phyloP scores from a whole-genome alignment of 768 basidiomycete species.

The Lactarius tabidus region DNA sequence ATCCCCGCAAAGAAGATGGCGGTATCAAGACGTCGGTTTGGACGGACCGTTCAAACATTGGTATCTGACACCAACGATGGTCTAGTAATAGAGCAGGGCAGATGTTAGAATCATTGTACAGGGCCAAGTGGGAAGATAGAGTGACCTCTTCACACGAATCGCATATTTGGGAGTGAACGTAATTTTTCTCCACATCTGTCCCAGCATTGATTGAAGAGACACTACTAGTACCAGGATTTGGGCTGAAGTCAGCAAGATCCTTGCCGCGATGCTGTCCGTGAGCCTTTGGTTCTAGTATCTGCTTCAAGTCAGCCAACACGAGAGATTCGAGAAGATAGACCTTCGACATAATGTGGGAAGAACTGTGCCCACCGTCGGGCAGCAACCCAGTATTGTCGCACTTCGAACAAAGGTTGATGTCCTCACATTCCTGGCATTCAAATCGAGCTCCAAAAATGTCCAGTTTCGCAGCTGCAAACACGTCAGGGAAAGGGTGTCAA shows the following conservation, averaged over 20 bases:
- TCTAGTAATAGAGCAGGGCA: slow-evolving; percentile 38
- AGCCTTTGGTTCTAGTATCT: slow-evolving; percentile 87
- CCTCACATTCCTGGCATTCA: slow-evolving; percentile 75
- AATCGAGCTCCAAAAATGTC: slow-evolving; percentile 93
- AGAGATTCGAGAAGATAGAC: slow-evolving; percentile 35
- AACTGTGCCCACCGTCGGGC: slow-evolving; percentile 70
- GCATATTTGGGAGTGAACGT: slow-evolving; percentile 19
- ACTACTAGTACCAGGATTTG: slow-evolving; percentile 23
- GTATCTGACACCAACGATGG: slow-evolving; percentile 74
- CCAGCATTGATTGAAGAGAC: too few relatives aligned
- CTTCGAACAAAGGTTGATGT: slow-evolving; percentile 66
- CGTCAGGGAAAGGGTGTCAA: slow-evolving; percentile 8
- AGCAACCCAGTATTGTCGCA: slow-evolving; percentile 85
- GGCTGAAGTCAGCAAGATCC: slow-evolving; percentile 5
- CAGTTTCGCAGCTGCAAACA: slow-evolving; percentile 64
- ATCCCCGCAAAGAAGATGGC: slow-evolving; percentile 69
- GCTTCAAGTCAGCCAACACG: neutral
- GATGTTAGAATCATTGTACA: neutral
- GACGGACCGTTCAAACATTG: slow-evolving; percentile 92
- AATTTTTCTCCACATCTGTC: neutral
- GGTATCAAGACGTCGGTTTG: slow-evolving; percentile 65
- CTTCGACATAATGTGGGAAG: slow-evolving; percentile 93
- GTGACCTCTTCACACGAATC: slow-evolving; percentile 16
- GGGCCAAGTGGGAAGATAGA: neutral
- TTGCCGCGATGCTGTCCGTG: slow-evolving; percentile 9